Evolutionary conservation across 306 rosid species (phyloP), one percentile per base, ranked within the genome.

Genomic region (Oemleria cerasiformis): DNA sequence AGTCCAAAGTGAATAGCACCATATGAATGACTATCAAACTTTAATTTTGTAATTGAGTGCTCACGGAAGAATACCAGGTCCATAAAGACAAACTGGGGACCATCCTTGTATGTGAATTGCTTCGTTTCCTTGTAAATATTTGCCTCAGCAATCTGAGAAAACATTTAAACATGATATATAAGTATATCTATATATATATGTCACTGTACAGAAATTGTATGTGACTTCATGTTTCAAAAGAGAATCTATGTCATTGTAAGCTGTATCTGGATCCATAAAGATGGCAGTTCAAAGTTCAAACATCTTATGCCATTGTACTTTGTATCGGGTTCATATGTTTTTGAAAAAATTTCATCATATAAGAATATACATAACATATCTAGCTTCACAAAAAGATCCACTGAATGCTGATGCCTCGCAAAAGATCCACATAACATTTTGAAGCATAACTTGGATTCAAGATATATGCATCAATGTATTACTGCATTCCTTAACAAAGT

Each of bases 41-140:
- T 2, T 21, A 23, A 39, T 42, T 20, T 9, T 56, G 59, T 1
- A 42, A 56, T 40, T 69, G 14, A 9, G 40, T 15, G 17, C 48
- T 68, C 61, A 77, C 55, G 49, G 72, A 73, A 76, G 76, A 65
- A 77, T 94, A 94, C 99, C 96, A 89, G 81, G 85, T 94, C 99
- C 99, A 94, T 94, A 83, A 94, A 94, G 82, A 91, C 95, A 77
- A 73, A 94, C 76, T 94, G 99, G 56, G 84, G 47, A 66, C 96
- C 99, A 40, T 94, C 99, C 85, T 91, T 94, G 78, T 94, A 91
- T 25, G 97, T 89, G 82, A 91, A 91, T 74, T 94, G 97, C 82
- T 94, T 94, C 44, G 97, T 85, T 87, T 94, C 99, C 90, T 91
- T 94, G 83, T 64, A 72, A 39, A 94, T 78, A 75, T 92, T 70